Conservation (phyloP, 208 protist species). For the Leishmania tarentolae region DNA sequence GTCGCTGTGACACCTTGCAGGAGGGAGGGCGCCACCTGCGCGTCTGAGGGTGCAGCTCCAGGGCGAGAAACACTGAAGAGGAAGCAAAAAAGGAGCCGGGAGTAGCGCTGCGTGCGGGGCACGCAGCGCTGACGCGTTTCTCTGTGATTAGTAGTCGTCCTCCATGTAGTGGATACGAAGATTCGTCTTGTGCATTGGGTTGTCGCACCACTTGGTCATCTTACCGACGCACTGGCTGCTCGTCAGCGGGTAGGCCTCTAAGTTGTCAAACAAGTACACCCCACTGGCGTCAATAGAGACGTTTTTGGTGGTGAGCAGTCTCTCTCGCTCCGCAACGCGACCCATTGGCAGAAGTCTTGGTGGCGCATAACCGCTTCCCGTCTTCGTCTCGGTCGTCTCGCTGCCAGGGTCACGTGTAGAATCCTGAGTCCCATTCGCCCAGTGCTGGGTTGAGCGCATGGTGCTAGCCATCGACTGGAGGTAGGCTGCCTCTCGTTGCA, state of each 20-base stretch:
- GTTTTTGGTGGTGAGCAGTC: constrained; percentile 79
- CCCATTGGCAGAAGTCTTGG: constrained; percentile 65
- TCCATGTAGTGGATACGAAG: constrained; percentile 62
- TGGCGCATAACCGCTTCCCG: constrained; percentile 37
- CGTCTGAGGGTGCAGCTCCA: background rate
- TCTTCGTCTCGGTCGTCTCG: background rate
- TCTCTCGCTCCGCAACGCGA: constrained; percentile 56
- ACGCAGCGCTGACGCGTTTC: background rate
- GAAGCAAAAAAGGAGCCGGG: background rate
- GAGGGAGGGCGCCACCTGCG: background rate
- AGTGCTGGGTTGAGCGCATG: constrained; percentile 6
- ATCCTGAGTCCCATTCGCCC: background rate
- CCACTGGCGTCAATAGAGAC: constrained; percentile 81
- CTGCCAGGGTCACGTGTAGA: background rate
- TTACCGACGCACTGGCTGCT: constrained; percentile 60
- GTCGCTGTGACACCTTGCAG: too few species aligned
- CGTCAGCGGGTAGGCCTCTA: constrained; percentile 69
- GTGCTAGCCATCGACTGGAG: constrained; percentile 30
- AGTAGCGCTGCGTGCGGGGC: background rate
- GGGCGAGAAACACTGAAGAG: background rate
- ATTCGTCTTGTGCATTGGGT: constrained; percentile 80
- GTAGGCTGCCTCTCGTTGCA: constrained; percentile 25
- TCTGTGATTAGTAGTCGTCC: constrained; percentile 30
- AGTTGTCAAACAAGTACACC: constrained; percentile 49
- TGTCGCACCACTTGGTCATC: constrained; percentile 62